These are phyloP conservation scores for Sclerotinia borealis DNA, from an alignment of 2,329 filamentous ascomycete species.

Conservation along the genomic window DNA sequence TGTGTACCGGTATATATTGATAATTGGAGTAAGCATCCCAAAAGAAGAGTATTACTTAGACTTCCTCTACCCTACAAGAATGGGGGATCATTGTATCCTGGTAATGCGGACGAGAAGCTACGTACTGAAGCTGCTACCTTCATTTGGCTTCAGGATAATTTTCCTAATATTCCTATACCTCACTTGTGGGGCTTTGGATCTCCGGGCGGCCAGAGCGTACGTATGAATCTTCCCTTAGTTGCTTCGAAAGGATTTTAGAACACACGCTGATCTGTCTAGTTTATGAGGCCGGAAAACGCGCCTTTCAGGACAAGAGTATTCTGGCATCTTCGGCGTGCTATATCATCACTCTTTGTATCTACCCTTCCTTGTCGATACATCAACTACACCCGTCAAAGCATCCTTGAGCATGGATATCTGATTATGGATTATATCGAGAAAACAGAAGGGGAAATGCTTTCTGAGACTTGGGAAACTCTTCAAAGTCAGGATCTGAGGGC, in stretches of 20 bases:
- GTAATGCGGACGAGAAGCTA: slow-evolving; percentile 40
- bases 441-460: slow-evolving; percentile 14
- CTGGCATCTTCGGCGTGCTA: slow-evolving; percentile 16
- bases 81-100: slow-evolving; percentile 35
- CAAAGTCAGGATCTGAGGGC: no score
- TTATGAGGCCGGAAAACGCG: slow-evolving; percentile 13
- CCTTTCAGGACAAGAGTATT: slow-evolving; percentile 20
- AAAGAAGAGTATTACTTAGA: slow-evolving; percentile 28
- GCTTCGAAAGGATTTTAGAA: no score
- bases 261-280: slow-evolving; percentile 17
- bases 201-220: slow-evolving; percentile 28
- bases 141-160: slow-evolving; percentile 36
- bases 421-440: slow-evolving; percentile 2
- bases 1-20: slow-evolving; percentile 31
- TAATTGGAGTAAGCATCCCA: slow-evolving; percentile 14
- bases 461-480: no score
- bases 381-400: not conserved
- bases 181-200: slow-evolving; percentile 34
- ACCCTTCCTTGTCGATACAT: slow-evolving; percentile 4
- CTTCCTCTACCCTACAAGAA: slow-evolving; percentile 35
- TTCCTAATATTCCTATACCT: slow-evolving; percentile 34
- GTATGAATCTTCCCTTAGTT: slow-evolving; percentile 1
- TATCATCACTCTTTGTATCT: not conserved
- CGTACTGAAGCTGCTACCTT: slow-evolving; percentile 36
- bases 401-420: slow-evolving; percentile 21